Base-by-base conservation (phyloP, 345 rosid genomes). In the Hibiscus mutabilis region DNA sequence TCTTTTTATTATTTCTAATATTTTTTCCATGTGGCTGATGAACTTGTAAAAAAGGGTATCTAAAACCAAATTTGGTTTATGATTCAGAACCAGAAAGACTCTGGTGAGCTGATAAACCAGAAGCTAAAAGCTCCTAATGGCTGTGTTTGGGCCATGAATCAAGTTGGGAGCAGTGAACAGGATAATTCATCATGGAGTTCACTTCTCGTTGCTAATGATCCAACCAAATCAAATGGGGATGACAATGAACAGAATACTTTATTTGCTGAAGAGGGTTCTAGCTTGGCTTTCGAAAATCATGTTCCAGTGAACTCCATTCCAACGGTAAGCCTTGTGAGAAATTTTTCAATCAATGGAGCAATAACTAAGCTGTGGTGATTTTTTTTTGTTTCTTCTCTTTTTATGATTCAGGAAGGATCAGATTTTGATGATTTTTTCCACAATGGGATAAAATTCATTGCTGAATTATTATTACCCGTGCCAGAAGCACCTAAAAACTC, bases 41-140 rank as follows among this genome's bases (percentile, higher is more conserved):
- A 37, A 37, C 10, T 37, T 37, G 10, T 37, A 11, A 31, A 35
- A 33, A 13, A 52, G 6, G 6, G 24, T 3, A 52, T 18, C 42
- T 18, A 33, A 53, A 68, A 52, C 61, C 25, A 18, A 19, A 31
- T 52, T 29, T 27, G 13, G 16, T 51, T 27, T 24, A 46, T 46
- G 69, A 66, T 66, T 24, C 56, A 66, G 56, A 46, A 66, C 56
- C 69, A 22, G n/a, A n/a, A n/a, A n/a, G n/a, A n/a, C n/a, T n/a
- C n/a, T n/a, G n/a, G n/a, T n/a, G n/a, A n/a, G n/a, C n/a, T n/a
- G n/a, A n/a, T n/a, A 11, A 33, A 46, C 35, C 69, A 66, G n/a
- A 46, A 66, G 19, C 56, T 11, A 46, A 66, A 14, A 15, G 35
- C 53, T 13, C 0, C 22, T 7, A 14, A 24, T 14, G 69, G 13